Conservation (phyloP, 2,329 filamentous ascomycete genomes). For the Byssochlamys sp. region DNA sequence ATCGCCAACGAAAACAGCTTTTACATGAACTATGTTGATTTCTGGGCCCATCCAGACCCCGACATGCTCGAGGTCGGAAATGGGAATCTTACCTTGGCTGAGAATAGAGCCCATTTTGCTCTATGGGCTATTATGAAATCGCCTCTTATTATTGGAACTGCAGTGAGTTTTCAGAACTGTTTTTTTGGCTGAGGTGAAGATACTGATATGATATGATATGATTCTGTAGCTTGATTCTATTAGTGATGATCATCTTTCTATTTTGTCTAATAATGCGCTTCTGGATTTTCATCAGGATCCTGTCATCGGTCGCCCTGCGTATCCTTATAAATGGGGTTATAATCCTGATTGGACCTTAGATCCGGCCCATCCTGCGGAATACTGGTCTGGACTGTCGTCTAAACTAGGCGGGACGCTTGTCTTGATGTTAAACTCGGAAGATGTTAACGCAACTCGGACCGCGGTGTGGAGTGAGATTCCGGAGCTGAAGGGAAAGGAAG, state of each 20-base stretch:
- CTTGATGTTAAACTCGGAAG: slow-evolving; percentile 23
- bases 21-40: slow-evolving; percentile 35
- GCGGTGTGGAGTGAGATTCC: slow-evolving; percentile 23
- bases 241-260: slow-evolving; percentile 24
- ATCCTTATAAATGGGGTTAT: slow-evolving; percentile 33
- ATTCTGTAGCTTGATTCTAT: slow-evolving; percentile 26
- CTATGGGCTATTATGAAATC: slow-evolving; percentile 45
- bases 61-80: slow-evolving; percentile 47
- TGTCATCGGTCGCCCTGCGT: slow-evolving; percentile 32
- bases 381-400: slow-evolving; percentile 25
- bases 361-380: slow-evolving; percentile 24
- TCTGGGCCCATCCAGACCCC: slow-evolving; percentile 44
- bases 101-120: slow-evolving; percentile 44
- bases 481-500: slow-evolving; percentile 10
- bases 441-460: slow-evolving; percentile 12
- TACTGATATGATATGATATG: slow-evolving; percentile 1
- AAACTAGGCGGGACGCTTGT: slow-evolving; percentile 19
- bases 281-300: slow-evolving; percentile 41
- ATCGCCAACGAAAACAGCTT: slow-evolving; percentile 45
- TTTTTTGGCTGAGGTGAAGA: not conserved
- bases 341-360: slow-evolving; percentile 27
- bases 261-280: slow-evolving; percentile 36
- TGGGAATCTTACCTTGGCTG: slow-evolving; percentile 35
- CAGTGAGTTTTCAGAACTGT: slow-evolving; percentile 10
- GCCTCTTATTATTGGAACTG: slow-evolving; percentile 41